Conservation (phyloP, 805 yeast genomes). For the Cyberlindnera japonica region DNA sequence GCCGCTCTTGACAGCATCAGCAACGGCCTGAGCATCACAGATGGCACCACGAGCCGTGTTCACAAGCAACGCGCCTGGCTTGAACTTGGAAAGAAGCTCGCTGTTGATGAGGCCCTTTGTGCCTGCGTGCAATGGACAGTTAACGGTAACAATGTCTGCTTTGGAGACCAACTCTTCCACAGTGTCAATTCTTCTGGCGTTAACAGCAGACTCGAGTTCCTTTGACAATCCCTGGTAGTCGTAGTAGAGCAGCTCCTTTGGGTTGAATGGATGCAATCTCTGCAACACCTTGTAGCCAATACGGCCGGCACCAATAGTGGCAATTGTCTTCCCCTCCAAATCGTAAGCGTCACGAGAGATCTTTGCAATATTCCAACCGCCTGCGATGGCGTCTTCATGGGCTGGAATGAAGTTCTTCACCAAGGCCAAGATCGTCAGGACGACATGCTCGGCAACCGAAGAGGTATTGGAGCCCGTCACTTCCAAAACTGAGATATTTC, state of each 20-base stretch:
- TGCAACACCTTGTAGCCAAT: constrained; percentile 75
- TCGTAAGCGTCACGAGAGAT: constrained; percentile 72
- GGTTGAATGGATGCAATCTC: constrained; percentile 68
- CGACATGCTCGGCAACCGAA: constrained; percentile 78
- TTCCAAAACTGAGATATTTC: constrained; percentile 65
- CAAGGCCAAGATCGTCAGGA: constrained; percentile 67
- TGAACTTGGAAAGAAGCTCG: constrained; percentile 62
- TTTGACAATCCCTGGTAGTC: constrained; percentile 68
- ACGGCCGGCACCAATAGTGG: constrained; percentile 82
- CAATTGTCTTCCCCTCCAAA: constrained; percentile 68
- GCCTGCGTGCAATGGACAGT: constrained; percentile 72
- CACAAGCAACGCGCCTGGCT: constrained; percentile 68
- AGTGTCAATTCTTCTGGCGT: constrained; percentile 54
- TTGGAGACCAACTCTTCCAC: constrained; percentile 63
- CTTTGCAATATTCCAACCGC: constrained; percentile 73
- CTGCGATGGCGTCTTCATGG: constrained; percentile 61
- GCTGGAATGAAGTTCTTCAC: constrained; percentile 79
- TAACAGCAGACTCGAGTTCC: constrained; percentile 54
- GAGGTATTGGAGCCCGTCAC: constrained; percentile 81
- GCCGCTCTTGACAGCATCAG: constrained; percentile 66
- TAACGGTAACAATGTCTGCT: constrained; percentile 72
- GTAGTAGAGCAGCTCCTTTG: constrained; percentile 67
- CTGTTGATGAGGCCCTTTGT: constrained; percentile 66
- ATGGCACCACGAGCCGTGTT: constrained; percentile 85
- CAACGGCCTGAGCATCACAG: constrained; percentile 67